These are phyloP conservation scores for Pythium sukuiense DNA, from an alignment of 352 stramenopile genomes.

Conservation along the genomic window DNA sequence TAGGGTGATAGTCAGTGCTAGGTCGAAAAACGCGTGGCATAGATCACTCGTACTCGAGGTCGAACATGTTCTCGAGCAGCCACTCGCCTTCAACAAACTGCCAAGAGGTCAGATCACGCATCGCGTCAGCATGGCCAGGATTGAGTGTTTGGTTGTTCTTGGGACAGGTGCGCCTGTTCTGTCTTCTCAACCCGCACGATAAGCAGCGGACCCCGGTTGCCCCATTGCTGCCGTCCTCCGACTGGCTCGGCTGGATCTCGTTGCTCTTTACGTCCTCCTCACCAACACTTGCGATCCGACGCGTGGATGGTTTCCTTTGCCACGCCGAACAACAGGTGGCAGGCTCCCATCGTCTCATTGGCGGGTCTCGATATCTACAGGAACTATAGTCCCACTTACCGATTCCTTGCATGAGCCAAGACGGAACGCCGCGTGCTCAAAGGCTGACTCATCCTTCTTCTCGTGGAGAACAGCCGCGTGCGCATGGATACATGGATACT, in stretches of 20 bases:
- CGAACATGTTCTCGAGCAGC: not conserved
- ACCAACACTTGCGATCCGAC: not conserved
- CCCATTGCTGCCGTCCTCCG: too few species aligned
- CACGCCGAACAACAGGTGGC: conserved; percentile 2
- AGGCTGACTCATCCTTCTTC: too few species aligned
- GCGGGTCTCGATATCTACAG: not conserved
- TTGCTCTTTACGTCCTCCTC: not conserved
- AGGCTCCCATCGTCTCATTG: conserved; percentile 4
- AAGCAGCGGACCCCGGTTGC: not conserved
- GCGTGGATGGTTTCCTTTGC: not conserved
- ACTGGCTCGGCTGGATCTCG: not conserved
- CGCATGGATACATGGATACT: too few species aligned
- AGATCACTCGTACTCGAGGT: not conserved
- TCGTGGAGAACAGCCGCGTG: too few species aligned
- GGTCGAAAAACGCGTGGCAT: too few species aligned
- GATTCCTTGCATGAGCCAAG: too few species aligned
- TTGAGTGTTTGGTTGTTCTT: not conserved
- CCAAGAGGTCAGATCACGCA: not conserved
- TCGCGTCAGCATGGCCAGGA: not conserved
- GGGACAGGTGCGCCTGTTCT: not conserved
- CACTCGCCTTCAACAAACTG: not conserved
- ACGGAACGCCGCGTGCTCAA: too few species aligned
- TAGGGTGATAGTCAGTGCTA: too few species aligned
- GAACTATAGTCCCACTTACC: too few species aligned
- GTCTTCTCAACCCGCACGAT: not conserved